Base-by-base conservation (phyloP, 2,329 filamentous ascomycete species). In the Penicillium italicum region DNA sequence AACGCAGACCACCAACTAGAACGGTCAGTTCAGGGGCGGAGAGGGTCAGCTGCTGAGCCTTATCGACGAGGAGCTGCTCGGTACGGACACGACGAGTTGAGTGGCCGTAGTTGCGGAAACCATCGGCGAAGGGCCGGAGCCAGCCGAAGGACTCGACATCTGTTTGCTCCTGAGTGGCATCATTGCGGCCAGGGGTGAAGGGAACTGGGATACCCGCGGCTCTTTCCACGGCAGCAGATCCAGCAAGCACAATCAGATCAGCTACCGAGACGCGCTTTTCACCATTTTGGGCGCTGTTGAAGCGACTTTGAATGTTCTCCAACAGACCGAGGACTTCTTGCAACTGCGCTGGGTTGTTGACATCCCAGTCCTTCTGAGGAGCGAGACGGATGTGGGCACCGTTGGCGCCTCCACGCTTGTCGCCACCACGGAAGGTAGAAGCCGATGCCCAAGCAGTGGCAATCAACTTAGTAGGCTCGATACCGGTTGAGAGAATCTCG, bases 341-440 rank as follows among this genome's bases (percentile, higher is more conserved):
- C 38, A 91, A 77, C 74, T 88, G 82, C 1, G 79, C 65, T 28
- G 87, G 87, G 78, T 90, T 88, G 82, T 92, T 92, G 69, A 85
- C 81, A 67, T 83, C 75, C 88, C 89, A 92, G 72, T 83, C 77
- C 65, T 84, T 85, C 76, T 89, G 85, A 24, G 89, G 89, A 59
- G 81, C 78, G 11, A 92, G 86, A 33, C 87, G 85, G 66, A 92
- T 89, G 65, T 89, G 88, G 14, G 84, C 88, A 65, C 89, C 89
- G 67, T 92, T 92, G 75, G 89, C 89, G 69, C 89, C 89, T 63
- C 89, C 89, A 62, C 89, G 89, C 84, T 91, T 91, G 79, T 92
- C 89, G 63, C 84, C 82, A 64, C 85, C 82, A 58, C 87, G 87
- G 84, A 87, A 90, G 30, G 85, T 86, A 2, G 87, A 86, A 24